Evolutionary conservation across 192 early-diverging fungal species (phyloP).

Genomic region (Funneliformis mosseae): DNA sequence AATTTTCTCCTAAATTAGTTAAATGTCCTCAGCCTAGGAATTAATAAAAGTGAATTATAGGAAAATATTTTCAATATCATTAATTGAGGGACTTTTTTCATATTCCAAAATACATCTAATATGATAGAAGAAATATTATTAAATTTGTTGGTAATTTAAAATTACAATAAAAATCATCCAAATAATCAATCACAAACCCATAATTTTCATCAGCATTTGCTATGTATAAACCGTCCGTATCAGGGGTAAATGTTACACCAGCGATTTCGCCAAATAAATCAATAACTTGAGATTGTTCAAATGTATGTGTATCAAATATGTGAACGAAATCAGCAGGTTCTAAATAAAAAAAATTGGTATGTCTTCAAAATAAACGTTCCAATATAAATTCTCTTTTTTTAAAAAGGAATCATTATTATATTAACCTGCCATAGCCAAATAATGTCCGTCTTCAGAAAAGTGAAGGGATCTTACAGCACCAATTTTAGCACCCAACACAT

Average conservation of each 20-base stretch:
- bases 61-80: constrained; percentile 24
- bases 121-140: background rate
- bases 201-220: constrained; percentile 52
- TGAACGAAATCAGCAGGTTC: constrained; percentile 73
- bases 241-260: constrained; percentile 61
- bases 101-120: constrained; percentile 23
- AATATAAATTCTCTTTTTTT: background rate
- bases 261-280: constrained; percentile 77
- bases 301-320: constrained; percentile 50
- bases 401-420: background rate
- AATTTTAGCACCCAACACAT: constrained; percentile 50
- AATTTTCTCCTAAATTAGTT: background rate
- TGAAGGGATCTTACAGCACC: constrained; percentile 64
- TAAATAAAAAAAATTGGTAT: constrained; percentile 1
- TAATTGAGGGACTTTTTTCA: constrained; percentile 17
- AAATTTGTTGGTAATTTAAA: no score
- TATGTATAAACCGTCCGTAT: constrained; percentile 55
- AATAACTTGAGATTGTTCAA: constrained; percentile 55
- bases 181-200: constrained; percentile 36
- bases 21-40: constrained; percentile 12
- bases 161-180: background rate
- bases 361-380: no score
- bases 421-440: constrained; percentile 58
- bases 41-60: background rate
- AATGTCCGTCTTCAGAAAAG: constrained; percentile 57